Conservation (phyloP, 192 early-diverging fungal genomes). For the Coemansia sp. region DNA sequence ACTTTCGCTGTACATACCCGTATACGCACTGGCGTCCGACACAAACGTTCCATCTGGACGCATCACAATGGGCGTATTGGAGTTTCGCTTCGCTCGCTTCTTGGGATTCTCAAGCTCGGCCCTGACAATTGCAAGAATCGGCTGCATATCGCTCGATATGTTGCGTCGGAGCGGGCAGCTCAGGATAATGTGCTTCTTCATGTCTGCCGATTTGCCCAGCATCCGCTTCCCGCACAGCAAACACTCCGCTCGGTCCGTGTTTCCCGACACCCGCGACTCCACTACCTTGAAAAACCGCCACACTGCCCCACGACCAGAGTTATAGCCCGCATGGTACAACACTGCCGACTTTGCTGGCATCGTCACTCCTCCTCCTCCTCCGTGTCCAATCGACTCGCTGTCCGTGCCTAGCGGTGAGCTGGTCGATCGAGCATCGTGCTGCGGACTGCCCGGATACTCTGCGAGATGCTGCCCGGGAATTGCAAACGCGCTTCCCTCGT, state of each 20-base stretch:
- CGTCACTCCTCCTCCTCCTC: constrained; percentile 32
- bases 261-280: constrained; percentile 46
- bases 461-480: not conserved
- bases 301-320: constrained; percentile 46
- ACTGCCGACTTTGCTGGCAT: constrained; percentile 42
- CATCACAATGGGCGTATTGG: constrained; percentile 39
- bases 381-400: not conserved
- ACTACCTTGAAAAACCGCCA: constrained; percentile 50
- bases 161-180: constrained; percentile 34
- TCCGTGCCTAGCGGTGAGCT: constrained; percentile 4
- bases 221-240: constrained; percentile 49
- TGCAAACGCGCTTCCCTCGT: constrained; percentile 2
- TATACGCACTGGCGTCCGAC: constrained; percentile 11
- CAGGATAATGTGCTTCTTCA: constrained; percentile 50
- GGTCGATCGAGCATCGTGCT: constrained; percentile 16
- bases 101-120: constrained; percentile 49
- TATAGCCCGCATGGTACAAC: constrained; percentile 43
- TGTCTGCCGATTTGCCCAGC: constrained; percentile 52
- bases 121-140: constrained; percentile 44
- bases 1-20: constrained; percentile 1
- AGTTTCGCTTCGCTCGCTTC: constrained; percentile 50
- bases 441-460: not conserved
- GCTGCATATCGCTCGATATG: constrained; percentile 40
- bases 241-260: constrained; percentile 51
- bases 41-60: constrained; percentile 44